Evolutionary conservation across 2,329 filamentous ascomycete genomes (phyloP).

Genomic region (Colletotrichum sp.): DNA sequence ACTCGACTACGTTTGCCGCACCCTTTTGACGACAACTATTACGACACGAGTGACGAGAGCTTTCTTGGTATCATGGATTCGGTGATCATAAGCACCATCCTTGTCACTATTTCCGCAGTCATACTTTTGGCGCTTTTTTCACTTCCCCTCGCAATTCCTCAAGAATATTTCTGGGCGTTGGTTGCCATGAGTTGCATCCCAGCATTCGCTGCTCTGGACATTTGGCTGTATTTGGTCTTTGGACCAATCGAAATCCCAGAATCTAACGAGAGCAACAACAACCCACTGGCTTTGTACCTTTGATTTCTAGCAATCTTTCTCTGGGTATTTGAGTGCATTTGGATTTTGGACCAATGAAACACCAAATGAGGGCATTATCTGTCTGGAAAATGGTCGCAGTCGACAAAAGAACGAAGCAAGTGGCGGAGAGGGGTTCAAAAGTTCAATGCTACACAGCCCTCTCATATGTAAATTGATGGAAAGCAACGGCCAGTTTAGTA

Average conservation of each 20-base stretch:
- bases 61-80: too few species aligned
- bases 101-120: background rate
- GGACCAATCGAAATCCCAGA: background rate
- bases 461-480: rapidly evolving
- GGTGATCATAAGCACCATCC: too few species aligned
- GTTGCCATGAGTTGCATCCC: too few species aligned
- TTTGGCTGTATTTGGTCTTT: background rate
- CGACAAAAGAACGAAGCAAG: background rate
- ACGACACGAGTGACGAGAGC: too few species aligned
- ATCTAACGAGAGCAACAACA: too few species aligned
- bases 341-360: too few species aligned
- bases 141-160: too few species aligned
- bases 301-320: too few species aligned
- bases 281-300: too few species aligned
- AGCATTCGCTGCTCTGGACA: rapidly evolving
- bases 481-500: background rate
- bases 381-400: background rate
- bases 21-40: background rate
- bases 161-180: too few species aligned
- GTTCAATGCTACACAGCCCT: background rate
- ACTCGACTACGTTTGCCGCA: background rate
- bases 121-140: background rate
- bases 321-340: too few species aligned
- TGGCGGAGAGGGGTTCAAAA: background rate
- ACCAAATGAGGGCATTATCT: background rate